phyloP scores from a whole-genome alignment of 2,329 filamentous ascomycete genomes.

The Apiospora saccharicola region DNA sequence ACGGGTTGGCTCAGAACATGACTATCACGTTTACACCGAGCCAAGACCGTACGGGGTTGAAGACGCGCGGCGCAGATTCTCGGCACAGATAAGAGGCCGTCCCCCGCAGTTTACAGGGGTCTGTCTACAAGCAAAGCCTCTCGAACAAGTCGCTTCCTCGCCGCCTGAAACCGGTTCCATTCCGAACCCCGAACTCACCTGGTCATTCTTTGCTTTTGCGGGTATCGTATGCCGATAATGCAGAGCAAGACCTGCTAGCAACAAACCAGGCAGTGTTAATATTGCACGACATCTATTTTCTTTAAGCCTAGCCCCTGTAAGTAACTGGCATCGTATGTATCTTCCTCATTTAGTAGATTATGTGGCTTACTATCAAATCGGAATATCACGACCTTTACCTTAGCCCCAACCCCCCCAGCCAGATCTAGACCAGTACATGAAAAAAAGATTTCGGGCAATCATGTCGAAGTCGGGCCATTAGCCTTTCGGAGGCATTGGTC shows the following conservation, averaged over 20 bases:
- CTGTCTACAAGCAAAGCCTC: no score
- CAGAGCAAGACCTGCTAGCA: background rate
- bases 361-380: no score
- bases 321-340: no score
- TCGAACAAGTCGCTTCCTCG: background rate
- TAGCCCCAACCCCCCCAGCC: no score
- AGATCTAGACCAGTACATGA: background rate
- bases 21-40: background rate
- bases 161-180: background rate
- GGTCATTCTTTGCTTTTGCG: background rate
- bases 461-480: background rate
- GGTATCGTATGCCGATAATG: background rate
- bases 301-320: no score
- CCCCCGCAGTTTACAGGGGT: conserved; percentile 3
- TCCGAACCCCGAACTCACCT: background rate
- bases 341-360: no score
- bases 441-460: background rate
- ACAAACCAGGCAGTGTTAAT: background rate
- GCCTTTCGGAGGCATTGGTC: background rate
- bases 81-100: background rate
- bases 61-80: background rate
- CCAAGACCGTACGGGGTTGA: background rate
- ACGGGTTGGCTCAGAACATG: background rate
- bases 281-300: no score
- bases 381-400: no score